Percentiles rank a stretch among this genome's conserved stretches.
Evolutionary conservation across 441 rosid genomes (phyloP).

Genomic region (Erodium texanum): DNA sequence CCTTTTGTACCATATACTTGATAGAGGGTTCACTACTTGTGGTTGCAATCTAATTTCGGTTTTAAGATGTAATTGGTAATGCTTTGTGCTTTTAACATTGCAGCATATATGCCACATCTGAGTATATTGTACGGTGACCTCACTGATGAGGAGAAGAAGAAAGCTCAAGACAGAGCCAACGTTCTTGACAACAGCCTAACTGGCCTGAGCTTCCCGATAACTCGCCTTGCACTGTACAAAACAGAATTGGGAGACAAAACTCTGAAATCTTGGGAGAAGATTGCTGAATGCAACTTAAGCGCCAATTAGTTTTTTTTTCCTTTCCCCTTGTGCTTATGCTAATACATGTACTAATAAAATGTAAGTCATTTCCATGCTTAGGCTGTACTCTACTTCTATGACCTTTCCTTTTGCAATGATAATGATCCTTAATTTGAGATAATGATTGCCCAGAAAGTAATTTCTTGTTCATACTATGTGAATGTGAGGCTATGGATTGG

Average conservation of each 20-base stretch:
- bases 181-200: constrained; percentile 43
- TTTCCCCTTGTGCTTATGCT: too few species aligned
- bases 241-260: constrained; percentile 55
- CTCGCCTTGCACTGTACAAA: constrained; percentile 54
- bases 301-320: constrained; percentile 14
- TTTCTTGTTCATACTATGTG: not conserved
- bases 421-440: too few species aligned
- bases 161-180: constrained; percentile 51
- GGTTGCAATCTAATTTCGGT: too few species aligned
- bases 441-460: too few species aligned
- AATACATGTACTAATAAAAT: too few species aligned
- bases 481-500: not conserved
- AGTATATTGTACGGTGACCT: constrained; percentile 69
- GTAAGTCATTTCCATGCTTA: too few species aligned
- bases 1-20: too few species aligned
- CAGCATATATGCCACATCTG: constrained; percentile 89
- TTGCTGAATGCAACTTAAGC: constrained; percentile 43
- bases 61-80: too few species aligned
- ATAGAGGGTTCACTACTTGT: too few species aligned
- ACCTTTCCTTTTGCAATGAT: too few species aligned
- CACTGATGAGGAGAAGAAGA: constrained; percentile 62
- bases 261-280: constrained; percentile 67
- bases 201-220: constrained; percentile 46
- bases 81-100: constrained; percentile 5
- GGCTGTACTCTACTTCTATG: too few species aligned